These are phyloP conservation scores for Rickenella mellea DNA, from an alignment of 768 basidiomycete genomes.

Conservation along the genomic window DNA sequence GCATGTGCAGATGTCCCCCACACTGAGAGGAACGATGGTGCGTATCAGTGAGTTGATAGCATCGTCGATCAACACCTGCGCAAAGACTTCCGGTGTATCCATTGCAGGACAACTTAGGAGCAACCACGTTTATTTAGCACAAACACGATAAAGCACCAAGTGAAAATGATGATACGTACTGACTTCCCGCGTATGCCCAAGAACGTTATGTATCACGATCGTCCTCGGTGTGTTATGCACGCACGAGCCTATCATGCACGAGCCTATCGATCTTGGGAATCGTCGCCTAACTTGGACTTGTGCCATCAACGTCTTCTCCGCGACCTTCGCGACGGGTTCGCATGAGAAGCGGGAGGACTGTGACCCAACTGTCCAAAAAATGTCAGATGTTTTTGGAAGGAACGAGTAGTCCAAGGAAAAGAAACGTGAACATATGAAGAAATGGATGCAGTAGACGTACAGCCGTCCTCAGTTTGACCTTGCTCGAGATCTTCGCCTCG, in stretches of 20 bases:
- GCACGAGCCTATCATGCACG: slow-evolving; percentile 46
- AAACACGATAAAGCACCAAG: slow-evolving; percentile 22
- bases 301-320: slow-evolving; percentile 47
- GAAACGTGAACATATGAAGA: too few species aligned
- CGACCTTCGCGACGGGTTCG: slow-evolving; percentile 51
- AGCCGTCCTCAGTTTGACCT: slow-evolving; percentile 38
- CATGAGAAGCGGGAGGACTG: slow-evolving; percentile 65
- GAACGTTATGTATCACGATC: slow-evolving; percentile 36
- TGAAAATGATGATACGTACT: slow-evolving; percentile 31
- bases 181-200: slow-evolving; percentile 50
- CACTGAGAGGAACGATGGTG: slow-evolving; percentile 64
- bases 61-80: slow-evolving; percentile 50
- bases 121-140: slow-evolving; percentile 3
- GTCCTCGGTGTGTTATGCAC: slow-evolving; percentile 38
- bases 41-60: slow-evolving; percentile 44
- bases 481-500: slow-evolving; percentile 33
- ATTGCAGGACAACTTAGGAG: slow-evolving; percentile 34
- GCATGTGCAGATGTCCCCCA: slow-evolving; percentile 52
- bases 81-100: slow-evolving; percentile 60
- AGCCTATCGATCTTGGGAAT: slow-evolving; percentile 45
- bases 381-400: slow-evolving; percentile 6
- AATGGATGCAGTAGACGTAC: slow-evolving; percentile 28
- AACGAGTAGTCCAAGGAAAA: too few species aligned
- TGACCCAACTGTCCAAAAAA: slow-evolving; percentile 32
- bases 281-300: slow-evolving; percentile 38